Conservation (phyloP, 345 rosid genomes). For the Eucalyptus erythrocorys region DNA sequence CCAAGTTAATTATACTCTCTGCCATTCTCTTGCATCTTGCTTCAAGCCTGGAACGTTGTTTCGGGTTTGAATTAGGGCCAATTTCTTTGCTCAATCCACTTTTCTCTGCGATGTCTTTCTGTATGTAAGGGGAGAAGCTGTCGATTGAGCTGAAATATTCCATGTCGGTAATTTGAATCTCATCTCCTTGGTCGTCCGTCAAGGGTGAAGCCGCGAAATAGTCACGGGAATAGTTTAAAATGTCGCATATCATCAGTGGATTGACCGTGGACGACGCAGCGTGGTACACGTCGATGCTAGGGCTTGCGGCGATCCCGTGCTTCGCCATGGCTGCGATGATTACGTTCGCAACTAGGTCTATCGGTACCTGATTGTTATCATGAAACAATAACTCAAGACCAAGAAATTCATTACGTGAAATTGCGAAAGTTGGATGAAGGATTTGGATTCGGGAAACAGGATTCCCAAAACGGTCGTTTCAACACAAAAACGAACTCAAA, state of each 20-base stretch:
- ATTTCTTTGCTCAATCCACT: neutral
- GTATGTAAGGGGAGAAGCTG: neutral
- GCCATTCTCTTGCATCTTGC: neutral
- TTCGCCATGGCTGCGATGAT: constrained; percentile 15
- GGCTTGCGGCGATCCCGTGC: neutral
- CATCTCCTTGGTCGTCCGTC: neutral
- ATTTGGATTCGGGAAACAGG: too few species aligned
- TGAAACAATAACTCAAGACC: neutral
- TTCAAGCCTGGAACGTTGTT: neutral
- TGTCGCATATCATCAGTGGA: neutral
- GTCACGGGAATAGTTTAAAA: neutral
- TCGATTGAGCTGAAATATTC: constrained; percentile 1
- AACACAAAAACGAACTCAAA: too few species aligned
- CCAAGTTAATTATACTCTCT: neutral
- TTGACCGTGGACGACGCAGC: constrained; percentile 7
- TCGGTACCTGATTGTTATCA: constrained; percentile 3
- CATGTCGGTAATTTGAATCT: neutral
- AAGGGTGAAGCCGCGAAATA: constrained; percentile 2
- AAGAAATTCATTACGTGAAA: neutral
- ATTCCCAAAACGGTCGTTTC: too few species aligned
- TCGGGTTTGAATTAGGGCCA: neutral
- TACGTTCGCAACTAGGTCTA: constrained; percentile 11
- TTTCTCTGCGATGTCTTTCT: neutral
- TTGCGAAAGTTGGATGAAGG: neutral
- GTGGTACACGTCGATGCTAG: constrained; percentile 1